Percentiles rank a stretch among this genome's conserved stretches.
Conservation (phyloP, 2,329 filamentous ascomycete species). For the Sarocladiaceae sp. region DNA sequence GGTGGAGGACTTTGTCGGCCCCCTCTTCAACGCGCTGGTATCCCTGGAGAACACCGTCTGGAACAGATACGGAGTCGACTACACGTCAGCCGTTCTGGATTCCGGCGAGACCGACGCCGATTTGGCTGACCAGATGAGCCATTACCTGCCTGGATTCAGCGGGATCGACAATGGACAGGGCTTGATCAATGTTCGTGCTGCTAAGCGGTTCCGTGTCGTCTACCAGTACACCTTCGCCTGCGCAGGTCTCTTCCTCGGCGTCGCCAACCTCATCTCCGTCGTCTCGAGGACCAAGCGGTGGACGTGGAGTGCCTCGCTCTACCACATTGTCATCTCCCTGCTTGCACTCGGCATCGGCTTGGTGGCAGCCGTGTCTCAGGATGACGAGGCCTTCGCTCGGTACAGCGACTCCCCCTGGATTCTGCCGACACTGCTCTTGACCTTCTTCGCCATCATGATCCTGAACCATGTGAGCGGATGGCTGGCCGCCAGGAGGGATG, state of each 20-base stretch:
- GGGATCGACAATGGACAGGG: constrained; percentile 15
- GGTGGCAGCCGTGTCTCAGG: constrained; percentile 20
- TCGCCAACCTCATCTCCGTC: constrained; percentile 25
- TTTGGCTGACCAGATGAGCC: too few relatives aligned
- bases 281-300: constrained; percentile 24
- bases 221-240: constrained; percentile 30
- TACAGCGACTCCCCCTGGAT: constrained; percentile 26
- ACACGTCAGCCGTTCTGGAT: constrained; percentile 14
- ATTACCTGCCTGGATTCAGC: too few relatives aligned
- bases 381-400: constrained; percentile 8
- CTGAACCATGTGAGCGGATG: constrained; percentile 20
- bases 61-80: constrained; percentile 23
- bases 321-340: constrained; percentile 21
- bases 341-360: constrained; percentile 24
- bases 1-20: constrained; percentile 17
- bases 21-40: constrained; percentile 12
- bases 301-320: constrained; percentile 25
- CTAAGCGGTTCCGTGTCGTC: constrained; percentile 23
- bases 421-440: constrained; percentile 25
- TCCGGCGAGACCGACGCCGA: constrained; percentile 11
- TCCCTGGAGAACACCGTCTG: constrained; percentile 25
- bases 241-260: constrained; percentile 23
- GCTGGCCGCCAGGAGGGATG: constrained; percentile 2
- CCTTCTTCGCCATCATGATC: constrained; percentile 27
- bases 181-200: constrained; percentile 17